Evolutionary conservation across 257 asterid species (phyloP).

Genomic region (Knoxia roxburghii): DNA sequence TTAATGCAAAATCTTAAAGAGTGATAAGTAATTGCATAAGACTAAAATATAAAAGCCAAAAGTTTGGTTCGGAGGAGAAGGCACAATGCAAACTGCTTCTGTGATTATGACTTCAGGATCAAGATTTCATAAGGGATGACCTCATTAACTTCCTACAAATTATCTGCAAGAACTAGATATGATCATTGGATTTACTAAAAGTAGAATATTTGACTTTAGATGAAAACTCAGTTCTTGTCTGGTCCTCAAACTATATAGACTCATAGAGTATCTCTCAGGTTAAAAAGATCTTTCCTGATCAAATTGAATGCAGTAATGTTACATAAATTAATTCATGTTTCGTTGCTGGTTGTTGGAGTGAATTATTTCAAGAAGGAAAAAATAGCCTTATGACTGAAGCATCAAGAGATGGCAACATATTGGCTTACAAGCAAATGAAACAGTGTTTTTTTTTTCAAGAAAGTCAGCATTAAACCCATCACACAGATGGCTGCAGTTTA

Average conservation of each 20-base stretch:
- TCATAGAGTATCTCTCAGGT: too few relatives aligned
- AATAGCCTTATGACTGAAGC: not conserved
- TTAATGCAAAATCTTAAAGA: too few relatives aligned
- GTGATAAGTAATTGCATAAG: not conserved
- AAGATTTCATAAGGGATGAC: not conserved
- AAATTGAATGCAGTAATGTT: not conserved
- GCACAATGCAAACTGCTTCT: not conserved
- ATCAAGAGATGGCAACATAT: too few relatives aligned
- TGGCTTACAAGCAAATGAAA: too few relatives aligned
- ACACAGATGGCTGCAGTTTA: not conserved
- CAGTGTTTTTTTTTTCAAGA: not conserved
- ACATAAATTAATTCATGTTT: not conserved
- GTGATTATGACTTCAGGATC: not conserved
- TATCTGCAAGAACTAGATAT: not conserved
- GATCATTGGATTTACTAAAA: not conserved
- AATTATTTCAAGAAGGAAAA: not conserved
- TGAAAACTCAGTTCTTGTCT: not conserved
- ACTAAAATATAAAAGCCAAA: not conserved
- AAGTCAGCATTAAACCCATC: not conserved
- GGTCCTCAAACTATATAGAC: not conserved
- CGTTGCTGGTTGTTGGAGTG: not conserved
- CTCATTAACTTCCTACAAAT: not conserved
- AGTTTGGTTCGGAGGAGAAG: not conserved
- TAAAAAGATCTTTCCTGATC: not conserved
- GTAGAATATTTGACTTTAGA: not conserved